phyloP scores from a whole-genome alignment of 371 early-diverging fungal species.

The Mortierella sp. region DNA sequence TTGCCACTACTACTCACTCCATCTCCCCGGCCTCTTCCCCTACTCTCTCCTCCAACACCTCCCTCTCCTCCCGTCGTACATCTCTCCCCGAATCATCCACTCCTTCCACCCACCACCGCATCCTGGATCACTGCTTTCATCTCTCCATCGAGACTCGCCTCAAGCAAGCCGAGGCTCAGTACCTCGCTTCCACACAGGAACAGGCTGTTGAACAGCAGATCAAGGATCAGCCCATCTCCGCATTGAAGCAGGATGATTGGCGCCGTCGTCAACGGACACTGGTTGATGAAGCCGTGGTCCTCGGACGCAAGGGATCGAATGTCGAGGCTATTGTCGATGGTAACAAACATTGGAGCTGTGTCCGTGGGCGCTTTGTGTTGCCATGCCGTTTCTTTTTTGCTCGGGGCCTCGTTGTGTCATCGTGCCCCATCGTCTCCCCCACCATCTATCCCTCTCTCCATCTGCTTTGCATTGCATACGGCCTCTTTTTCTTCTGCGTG shows the following conservation, averaged over 20 bases:
- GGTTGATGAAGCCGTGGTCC: constrained; percentile 52
- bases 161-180: constrained; percentile 60
- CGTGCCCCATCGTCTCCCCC: not conserved
- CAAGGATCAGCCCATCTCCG: constrained; percentile 30
- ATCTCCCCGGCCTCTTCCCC: constrained; percentile 15
- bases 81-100: constrained; percentile 34
- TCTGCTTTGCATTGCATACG: not conserved
- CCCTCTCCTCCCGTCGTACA: constrained; percentile 7
- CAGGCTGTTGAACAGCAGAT: constrained; percentile 43
- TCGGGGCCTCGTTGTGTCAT: not conserved
- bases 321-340: constrained; percentile 55
- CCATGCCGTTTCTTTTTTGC: too few species aligned
- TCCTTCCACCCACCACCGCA: constrained; percentile 68
- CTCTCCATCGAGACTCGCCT: constrained; percentile 70
- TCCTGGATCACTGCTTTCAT: constrained; percentile 69
- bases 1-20: constrained; percentile 14
- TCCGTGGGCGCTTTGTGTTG: too few species aligned
- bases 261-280: constrained; percentile 50
- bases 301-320: constrained; percentile 53
- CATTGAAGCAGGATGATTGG: constrained; percentile 44
- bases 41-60: constrained; percentile 13
- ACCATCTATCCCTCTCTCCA: not conserved
- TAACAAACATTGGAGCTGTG: too few species aligned
- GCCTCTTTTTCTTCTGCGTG: not conserved
- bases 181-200: constrained; percentile 47